A percentile compares a stretch with the other conserved stretches of the same genome.
phyloP scores from a whole-genome alignment of 83 land plant species.

The Diphasiastrum complanatum region DNA sequence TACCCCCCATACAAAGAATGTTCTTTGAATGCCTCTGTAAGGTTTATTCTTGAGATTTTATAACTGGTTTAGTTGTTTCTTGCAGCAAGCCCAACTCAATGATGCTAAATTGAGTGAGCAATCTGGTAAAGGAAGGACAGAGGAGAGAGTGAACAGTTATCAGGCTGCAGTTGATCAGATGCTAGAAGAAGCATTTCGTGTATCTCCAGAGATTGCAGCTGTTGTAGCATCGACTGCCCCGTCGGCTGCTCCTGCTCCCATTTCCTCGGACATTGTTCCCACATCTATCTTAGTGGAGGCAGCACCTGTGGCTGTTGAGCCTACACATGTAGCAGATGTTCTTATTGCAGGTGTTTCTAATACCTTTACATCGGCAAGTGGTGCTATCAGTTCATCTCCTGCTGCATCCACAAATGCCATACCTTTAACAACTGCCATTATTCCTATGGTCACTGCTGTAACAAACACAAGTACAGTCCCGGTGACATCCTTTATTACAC shows the following conservation, averaged over 20 bases:
- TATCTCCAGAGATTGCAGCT: background rate
- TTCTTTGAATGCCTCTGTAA: no score
- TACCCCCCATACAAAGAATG: no score
- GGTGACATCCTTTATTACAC: background rate
- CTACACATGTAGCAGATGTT: constrained; percentile 6
- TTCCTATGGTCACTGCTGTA: background rate
- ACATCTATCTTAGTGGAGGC: constrained; percentile 3
- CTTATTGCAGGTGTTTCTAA: background rate
- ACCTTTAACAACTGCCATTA: background rate
- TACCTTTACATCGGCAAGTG: background rate
- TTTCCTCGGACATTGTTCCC: constrained; percentile 5
- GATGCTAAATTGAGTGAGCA: constrained; percentile 10
- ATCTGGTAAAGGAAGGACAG: constrained; percentile 12
- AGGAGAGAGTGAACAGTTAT: constrained; percentile 12
- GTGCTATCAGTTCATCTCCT: constrained; percentile 1
- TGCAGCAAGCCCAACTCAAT: constrained; percentile 13
- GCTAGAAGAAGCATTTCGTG: constrained; percentile 7
- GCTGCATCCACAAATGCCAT: no score
- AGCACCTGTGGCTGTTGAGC: constrained; percentile 2
- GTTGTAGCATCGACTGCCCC: no score
- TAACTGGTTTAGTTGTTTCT: no score
- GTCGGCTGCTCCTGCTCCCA: constrained; percentile 14
- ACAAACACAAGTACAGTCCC: background rate
- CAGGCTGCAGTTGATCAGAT: constrained; percentile 14
- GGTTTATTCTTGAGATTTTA: no score